Evolutionary conservation across 1,284 basidiomycete species (phyloP), one percentile per base, ranked within the genome.

Genomic region (Coniophora puteana): DNA sequence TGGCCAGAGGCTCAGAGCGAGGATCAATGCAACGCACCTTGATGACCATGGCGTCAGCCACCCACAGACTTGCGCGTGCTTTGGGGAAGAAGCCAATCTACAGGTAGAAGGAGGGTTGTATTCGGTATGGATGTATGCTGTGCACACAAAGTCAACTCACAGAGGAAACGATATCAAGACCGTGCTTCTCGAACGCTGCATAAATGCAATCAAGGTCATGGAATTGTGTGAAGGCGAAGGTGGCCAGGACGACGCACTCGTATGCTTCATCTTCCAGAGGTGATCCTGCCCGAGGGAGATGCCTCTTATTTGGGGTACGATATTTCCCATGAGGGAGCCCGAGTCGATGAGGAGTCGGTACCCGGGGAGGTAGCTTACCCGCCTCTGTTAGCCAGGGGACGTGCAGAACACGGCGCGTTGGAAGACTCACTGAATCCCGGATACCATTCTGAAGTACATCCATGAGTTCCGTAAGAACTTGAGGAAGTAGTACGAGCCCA

Each of bases 341-440:
- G 28, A 20, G 30, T 18, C 16, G 16, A 47, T 10, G 12, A 46
- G 10, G 13, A 34, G 36, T 17, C 44, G 31, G 21, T 46, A 31
- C 8, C 44, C 46, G 27, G 46, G 46, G 28, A 38, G 46, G 18
- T 47, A 11, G 14, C 45, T 46, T 31, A 31, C 29, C 20, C 14
- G n/a, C 7, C 29, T 8, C 29, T 6, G 20, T 31, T 31, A 18
- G 14, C 29, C 14, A 6, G 14, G 7, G 20, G 8, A 14, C 29
- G n/a, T 31, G 29, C 20, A 10, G 31, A 35, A n/a, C n/a, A n/a
- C n/a, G n/a, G n/a, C n/a, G n/a, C n/a, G n/a, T n/a, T 10, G 26
- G 10, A 27, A 27, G 10, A 27, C 26, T 10, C 10, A 10, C 26
- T 10, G 26, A 27, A 27, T 27, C 26, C 10, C 26, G 10, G 10